A percentile compares a stretch with the other conserved stretches of the same genome.
Evolutionary conservation across 2,329 filamentous ascomycete genomes (phyloP).

Genomic region (Nemania abortiva): DNA sequence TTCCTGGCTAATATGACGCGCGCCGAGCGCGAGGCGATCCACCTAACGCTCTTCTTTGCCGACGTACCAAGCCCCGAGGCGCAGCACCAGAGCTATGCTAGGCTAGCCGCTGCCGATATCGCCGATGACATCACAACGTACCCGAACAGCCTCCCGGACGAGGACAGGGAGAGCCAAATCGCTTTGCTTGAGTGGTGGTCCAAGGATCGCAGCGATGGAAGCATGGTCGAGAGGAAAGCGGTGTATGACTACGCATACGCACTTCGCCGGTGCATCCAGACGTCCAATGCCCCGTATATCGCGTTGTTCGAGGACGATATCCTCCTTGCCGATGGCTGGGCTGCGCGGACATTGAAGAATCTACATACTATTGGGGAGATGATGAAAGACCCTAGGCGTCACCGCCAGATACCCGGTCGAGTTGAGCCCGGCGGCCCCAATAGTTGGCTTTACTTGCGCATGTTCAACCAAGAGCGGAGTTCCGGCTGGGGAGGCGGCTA

Average conservation of each 20-base stretch:
- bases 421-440: conserved; percentile 47
- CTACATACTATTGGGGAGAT: conserved; percentile 45
- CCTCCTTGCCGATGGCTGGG: conserved; percentile 51
- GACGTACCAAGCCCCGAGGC: conserved; percentile 47
- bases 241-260: conserved; percentile 51
- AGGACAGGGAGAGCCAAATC: conserved; percentile 41
- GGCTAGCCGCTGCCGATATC: conserved; percentile 40
- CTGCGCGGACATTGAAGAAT: conserved; percentile 45
- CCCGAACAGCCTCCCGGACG: conserved; percentile 38
- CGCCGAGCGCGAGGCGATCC: conserved; percentile 45
- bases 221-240: conserved; percentile 48
- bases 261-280: conserved; percentile 45
- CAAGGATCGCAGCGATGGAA: conserved; percentile 41
- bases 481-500: conserved; percentile 49
- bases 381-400: conserved; percentile 48
- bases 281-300: conserved; percentile 50
- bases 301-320: conserved; percentile 51
- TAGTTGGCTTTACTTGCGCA: conserved; percentile 50
- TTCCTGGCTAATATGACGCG: conserved; percentile 50
- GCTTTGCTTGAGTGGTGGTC: conserved; percentile 42
- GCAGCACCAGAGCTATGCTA: conserved; percentile 46
- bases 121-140: conserved; percentile 50
- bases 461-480: conserved; percentile 52
- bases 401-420: conserved; percentile 40
- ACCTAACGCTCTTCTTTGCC: conserved; percentile 51